Base-by-base conservation (phyloP, 192 early-diverging fungal species). In the Geosiphon pyriformis region DNA sequence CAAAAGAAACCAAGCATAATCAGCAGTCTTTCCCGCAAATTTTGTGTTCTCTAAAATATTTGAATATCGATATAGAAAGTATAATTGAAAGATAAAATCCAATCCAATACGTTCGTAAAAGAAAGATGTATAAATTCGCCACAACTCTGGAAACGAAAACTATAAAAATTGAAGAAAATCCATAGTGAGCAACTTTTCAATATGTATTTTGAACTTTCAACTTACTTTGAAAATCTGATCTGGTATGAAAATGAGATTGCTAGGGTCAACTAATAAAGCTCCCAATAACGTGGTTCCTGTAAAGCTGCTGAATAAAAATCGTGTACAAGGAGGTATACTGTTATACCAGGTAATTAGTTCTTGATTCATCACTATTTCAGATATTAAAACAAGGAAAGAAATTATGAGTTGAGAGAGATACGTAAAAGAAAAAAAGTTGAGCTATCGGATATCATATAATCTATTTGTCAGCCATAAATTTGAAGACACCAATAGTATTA, bases 1-100 rank as follows among this genome's bases (percentile, higher is more conserved):
- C 25, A 88, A 25, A 22, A 92, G 37, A 35, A 91, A 93, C 71
- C 83, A 93, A 12, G 85, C 80, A 68, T 89, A 93, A 73, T 96
- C 94, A 2, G 89, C 92, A 25, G 84, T 80, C 22, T 88, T 73
- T 4, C 86, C 81, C 6, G 61, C 74, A 72, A 84, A 94, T 32
- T 83, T 76, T 18, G 78, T 71, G 7, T 63, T 75, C 73, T 96
- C 94, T 25, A 96, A 76, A 8, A 87, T 80, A 0, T 65, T 61
- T 20, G 90, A 90, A 74, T 89, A 81, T 58, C 76, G 81, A 76
- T 85, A 90, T 26, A 94, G 56, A 67, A 92, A 90, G 70, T 90
- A 87, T 32, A 93, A 70, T 59, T 83, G 78, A 61, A 93, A 83
- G 20, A 86, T 59, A 62, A 83, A 82, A 31, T 74, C 68, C 63